Evolutionary conservation across 139 green algal species (phyloP), one percentile per base, ranked within the genome.

Genomic region (Chlamydomonas sphaeroides): DNA sequence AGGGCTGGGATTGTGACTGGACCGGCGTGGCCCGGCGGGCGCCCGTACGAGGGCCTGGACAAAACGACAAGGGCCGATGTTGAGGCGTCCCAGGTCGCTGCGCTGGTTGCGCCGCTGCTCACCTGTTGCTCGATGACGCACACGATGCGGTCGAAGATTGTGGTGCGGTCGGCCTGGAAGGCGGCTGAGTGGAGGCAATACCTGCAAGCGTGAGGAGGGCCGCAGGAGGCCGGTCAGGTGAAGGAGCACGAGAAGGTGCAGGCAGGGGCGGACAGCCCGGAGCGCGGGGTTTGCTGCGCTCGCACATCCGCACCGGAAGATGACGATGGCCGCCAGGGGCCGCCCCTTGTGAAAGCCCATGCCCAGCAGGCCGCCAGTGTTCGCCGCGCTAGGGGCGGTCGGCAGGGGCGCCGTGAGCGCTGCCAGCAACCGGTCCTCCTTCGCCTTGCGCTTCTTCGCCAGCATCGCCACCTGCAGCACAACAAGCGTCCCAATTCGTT

Each of bases 61-160:
- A n/a, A n/a, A n/a, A n/a, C n/a, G n/a, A n/a, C n/a, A n/a, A n/a
- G n/a, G n/a, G n/a, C n/a, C n/a, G n/a, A n/a, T n/a, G n/a, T n/a
- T n/a, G 23, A 14, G 28, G 28, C 25, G 15, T 32, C 20, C 23
- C 23, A 36, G 17, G 59, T 65, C 15, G 18, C 11, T 65, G 59
- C 20, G 20, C 28, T 8, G 25, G 23, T 8, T 36, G 15, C 18
- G 59, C 59, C 18, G 23, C 25, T 35, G 20, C 65, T 10, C n/a
- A 74, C 67, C 67, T 96, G 92, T 11, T 72, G 75, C 69, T 91
- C 91, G 77, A 98, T 98, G 36, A 91, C 88, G 35, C 91, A 86
- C 69, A 98, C 98, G 92, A 99, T 98, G 78, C 90, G 90, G 86
- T 98, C 96, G 84, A 99, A 99, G 21, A 99, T 86, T 36, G 89